phyloP scores from a whole-genome alignment of 1,139 yeast genomes.

The Blastobotrys serpentis region DNA sequence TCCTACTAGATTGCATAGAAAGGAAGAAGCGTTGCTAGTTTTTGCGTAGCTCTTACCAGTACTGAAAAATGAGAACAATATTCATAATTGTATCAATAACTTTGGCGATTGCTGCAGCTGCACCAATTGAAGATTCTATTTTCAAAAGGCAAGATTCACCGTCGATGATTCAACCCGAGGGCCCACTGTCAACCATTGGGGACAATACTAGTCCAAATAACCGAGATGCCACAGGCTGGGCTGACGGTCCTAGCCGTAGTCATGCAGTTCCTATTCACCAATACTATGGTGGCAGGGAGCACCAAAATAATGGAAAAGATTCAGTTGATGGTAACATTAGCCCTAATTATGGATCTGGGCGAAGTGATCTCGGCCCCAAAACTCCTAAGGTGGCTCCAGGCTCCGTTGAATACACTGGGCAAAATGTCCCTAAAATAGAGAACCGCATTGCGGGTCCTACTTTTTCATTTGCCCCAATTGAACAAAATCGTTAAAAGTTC shows the following conservation, averaged over 20 bases:
- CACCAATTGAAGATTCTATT: not conserved
- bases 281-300: too few species aligned
- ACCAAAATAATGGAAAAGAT: too few species aligned
- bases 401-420: too few species aligned
- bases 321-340: too few species aligned
- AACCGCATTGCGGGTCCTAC: not conserved
- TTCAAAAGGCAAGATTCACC: slow-evolving; percentile 2
- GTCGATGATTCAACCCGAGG: slow-evolving; percentile 3
- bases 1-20: too few species aligned
- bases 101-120: not conserved
- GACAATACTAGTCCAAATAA: slow-evolving; percentile 4
- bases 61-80: not conserved
- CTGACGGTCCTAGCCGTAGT: not conserved
- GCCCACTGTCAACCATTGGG: not conserved
- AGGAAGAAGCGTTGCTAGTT: too few species aligned
- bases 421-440: not conserved
- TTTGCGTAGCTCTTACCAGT: too few species aligned
- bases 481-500: too few species aligned
- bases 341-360: too few species aligned
- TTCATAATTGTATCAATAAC: not conserved
- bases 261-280: not conserved
- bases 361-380: too few species aligned
- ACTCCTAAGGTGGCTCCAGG: not conserved
- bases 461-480: not conserved
- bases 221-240: slow-evolving; percentile 7